Evolutionary conservation across 2,329 filamentous ascomycete genomes (phyloP), one percentile per base, ranked within the genome.

Genomic region (Pseudogymnoascus sp.): DNA sequence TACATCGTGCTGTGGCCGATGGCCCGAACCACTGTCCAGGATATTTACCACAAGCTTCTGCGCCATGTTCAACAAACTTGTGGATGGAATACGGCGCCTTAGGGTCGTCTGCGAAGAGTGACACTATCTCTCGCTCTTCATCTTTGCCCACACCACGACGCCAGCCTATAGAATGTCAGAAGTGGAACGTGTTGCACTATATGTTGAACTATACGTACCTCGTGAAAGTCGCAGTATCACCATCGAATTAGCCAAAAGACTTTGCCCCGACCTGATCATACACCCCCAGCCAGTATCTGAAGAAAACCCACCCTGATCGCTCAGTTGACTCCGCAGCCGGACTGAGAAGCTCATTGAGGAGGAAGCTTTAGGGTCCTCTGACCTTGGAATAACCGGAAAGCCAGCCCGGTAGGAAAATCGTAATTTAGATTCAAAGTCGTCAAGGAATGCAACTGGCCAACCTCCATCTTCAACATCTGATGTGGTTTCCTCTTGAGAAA

Each of bases 11-110:
- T 8, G 95, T 96, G 6, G 95, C 95, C 16, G 92, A 97, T n/a
- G 95, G 95, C 0, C 95, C 95, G 76, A 99, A 99, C 95, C 95
- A 99, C 76, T 98, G 91, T 38, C 95, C 95, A 0, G 95, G 95
- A 71, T 96, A 90, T 76, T 96, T 98, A 3, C 91, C 93, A 75
- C 95, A 99, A 2, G 89, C 88, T 37, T 84, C 81, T 24, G 92
- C 92, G 16, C 95, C 95, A 70, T 96, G 89, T 61, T 88, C 82
- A 37, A 99, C 95, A 71, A 99, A 99, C 66, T 88, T 90, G 72
- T 99, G 95, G 69, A 99, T 91, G 1, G 93, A 98, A 73, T 96
- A 98, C 0, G 92, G 91, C 3, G 95, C 92, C 68, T 82, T 83
- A 2, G 90, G 86, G 66, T 93, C 88, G 71, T 99, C 95, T 24